phyloP scores from a whole-genome alignment of 2,329 filamentous ascomycete species.

The Ophiognomonia clavigignenti-juglandacearum region DNA sequence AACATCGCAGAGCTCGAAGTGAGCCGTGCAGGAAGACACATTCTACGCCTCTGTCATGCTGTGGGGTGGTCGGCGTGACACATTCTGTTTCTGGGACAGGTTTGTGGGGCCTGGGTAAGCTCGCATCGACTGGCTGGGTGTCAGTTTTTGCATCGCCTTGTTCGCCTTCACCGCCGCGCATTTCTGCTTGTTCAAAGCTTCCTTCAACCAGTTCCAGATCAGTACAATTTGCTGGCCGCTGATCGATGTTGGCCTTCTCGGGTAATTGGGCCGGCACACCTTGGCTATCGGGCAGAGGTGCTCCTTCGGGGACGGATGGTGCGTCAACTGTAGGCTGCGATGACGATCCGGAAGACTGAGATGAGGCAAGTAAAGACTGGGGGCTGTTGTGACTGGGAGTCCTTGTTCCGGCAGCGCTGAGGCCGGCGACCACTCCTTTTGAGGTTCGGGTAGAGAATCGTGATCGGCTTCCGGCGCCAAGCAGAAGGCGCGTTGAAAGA shows the following conservation, averaged over 20 bases:
- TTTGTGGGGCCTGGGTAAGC: conserved; percentile 12
- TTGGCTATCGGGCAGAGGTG: not conserved
- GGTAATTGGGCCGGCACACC: not conserved
- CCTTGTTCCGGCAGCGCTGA: not conserved
- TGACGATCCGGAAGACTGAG: not conserved
- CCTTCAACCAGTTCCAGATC: not conserved
- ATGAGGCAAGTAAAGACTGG: not conserved
- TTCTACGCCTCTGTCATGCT: conserved; percentile 45
- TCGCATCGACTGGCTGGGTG: not conserved
- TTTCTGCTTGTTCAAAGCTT: not conserved
- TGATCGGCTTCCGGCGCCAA: conserved; percentile 57
- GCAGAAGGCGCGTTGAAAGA: conserved; percentile 55
- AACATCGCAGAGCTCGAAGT: conserved; percentile 60
- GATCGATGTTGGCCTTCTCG: not conserved
- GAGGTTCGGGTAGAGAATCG: conserved; percentile 44
- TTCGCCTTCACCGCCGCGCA: not conserved
- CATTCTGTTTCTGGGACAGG: conserved; percentile 8
- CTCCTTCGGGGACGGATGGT: not conserved
- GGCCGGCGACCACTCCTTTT: conserved; percentile 4
- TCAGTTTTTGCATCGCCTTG: not conserved
- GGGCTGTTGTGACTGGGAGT: not conserved
- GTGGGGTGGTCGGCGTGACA: conserved; percentile 15
- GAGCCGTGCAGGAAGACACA: conserved; percentile 70
- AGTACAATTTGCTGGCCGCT: not conserved
- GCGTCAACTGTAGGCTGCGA: not conserved